phyloP scores from a whole-genome alignment of 768 basidiomycete genomes.

The Kwoniella botswanensis region DNA sequence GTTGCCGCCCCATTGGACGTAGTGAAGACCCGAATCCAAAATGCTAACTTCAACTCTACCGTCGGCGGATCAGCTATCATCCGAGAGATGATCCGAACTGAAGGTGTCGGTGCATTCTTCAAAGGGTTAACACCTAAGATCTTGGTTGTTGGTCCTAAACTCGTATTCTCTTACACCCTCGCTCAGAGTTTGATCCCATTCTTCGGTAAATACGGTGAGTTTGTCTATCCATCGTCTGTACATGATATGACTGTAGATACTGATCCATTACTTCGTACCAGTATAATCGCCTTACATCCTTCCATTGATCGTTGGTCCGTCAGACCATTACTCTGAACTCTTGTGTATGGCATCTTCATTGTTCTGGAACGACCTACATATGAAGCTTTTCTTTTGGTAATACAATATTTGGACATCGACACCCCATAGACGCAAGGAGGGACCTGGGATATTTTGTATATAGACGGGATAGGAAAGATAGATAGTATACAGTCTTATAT shows the following conservation, averaged over 20 bases:
- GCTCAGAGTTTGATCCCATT: conserved; percentile 94
- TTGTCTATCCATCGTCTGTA: neutral
- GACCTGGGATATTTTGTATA: neutral
- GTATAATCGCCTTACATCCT: conserved; percentile 5
- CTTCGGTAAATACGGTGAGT: conserved; percentile 75
- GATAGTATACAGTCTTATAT: conserved; percentile 5
- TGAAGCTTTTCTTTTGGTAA: neutral
- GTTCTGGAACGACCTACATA: neutral
- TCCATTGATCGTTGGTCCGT: neutral
- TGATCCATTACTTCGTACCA: neutral
- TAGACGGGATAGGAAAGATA: neutral
- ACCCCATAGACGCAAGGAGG: neutral
- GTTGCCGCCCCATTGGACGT: conserved; percentile 94
- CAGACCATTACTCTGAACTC: no score
- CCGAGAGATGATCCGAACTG: conserved; percentile 81
- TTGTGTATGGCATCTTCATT: no score
- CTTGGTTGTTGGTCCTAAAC: conserved; percentile 93
- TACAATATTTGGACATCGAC: neutral
- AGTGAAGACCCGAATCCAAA: conserved; percentile 94
- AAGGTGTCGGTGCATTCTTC: conserved; percentile 84
- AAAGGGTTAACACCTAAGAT: conserved; percentile 99
- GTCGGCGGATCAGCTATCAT: conserved; percentile 74
- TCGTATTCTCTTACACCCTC: conserved; percentile 97
- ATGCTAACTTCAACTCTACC: conserved; percentile 80
- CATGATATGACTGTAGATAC: no score